These are phyloP conservation scores for Talaromyces proteolyticus DNA, from an alignment of 495 filamentous ascomycete species.

Conservation along the genomic window DNA sequence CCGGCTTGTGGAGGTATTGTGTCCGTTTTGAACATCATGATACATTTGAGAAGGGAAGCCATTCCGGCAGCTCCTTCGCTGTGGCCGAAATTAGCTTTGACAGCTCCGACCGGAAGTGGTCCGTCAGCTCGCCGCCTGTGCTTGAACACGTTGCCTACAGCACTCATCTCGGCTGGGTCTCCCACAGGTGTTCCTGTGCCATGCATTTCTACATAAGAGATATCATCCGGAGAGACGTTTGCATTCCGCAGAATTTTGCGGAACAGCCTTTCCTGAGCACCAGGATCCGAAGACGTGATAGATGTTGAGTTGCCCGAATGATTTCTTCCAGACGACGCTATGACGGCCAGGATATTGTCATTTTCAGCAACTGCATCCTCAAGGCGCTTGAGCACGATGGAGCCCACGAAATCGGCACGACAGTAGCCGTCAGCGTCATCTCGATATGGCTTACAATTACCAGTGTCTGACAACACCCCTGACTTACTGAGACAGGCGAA, in stretches of 20 bases:
- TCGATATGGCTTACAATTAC: conserved; percentile 52
- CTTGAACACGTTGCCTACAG: conserved; percentile 37
- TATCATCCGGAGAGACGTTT: background rate
- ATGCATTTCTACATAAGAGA: conserved; percentile 29
- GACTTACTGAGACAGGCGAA: conserved; percentile 20
- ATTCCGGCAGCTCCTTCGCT: conserved; percentile 23
- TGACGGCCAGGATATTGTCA: conserved; percentile 30
- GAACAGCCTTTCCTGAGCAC: conserved; percentile 16
- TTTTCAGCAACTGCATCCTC: conserved; percentile 23
- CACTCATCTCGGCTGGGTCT: conserved; percentile 32
- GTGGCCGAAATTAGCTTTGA: conserved; percentile 29
- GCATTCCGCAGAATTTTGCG: conserved; percentile 14
- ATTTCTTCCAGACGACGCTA: conserved; percentile 26
- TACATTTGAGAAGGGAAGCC: conserved; percentile 31
- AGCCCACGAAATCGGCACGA: conserved; percentile 48
- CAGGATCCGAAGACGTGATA: conserved; percentile 8
- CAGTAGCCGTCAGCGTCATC: conserved; percentile 56
- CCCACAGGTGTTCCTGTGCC: conserved; percentile 33
- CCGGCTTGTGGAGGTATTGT: conserved; percentile 24
- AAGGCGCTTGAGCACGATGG: conserved; percentile 28
- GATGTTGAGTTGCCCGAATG: conserved; percentile 25
- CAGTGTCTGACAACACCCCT: conserved; percentile 18
- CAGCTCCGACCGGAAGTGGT: conserved; percentile 18
- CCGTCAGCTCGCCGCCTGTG: background rate
- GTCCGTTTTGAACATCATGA: conserved; percentile 32